Base-by-base conservation (phyloP, 2,329 filamentous ascomycete genomes). In the Teratosphaeria zuluensis region DNA sequence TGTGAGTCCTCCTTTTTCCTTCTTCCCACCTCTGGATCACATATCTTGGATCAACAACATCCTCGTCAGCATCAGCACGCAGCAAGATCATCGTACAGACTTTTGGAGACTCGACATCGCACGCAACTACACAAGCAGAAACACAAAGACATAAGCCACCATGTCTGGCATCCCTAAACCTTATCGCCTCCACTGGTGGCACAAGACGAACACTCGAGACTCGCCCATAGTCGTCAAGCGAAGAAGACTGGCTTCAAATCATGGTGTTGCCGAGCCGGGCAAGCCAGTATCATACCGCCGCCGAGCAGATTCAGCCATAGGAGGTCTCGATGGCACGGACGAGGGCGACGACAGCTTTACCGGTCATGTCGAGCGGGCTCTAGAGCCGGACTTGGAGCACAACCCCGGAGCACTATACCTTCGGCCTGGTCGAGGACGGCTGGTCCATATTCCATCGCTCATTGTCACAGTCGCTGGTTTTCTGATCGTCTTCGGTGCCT, bases 401-500 rank as follows among this genome's bases (percentile, higher is more conserved):
- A 48, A 21, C n/a, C 42, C 42, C 16, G 19, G 19, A 38, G 42
- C 11, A 21, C 42, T 35, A 12, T 19, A 33, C 24, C 28, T 28
- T 31, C 2, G 24, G 24, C 12, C 53, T 21, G 28, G 28, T 6
- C 12, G 30, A 54, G 24, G 53, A 33, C 48, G 9, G 16, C n/a
- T 48, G 16, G 16, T 48, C 42, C n/a, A 48, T n/a, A 48, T 48
- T 21, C 42, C 42, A 24, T n/a, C 35, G 4, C 53, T 61, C 52
- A 59, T 66, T 51, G 24, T 58, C 51, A 51, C 63, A 9, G 16
- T 64, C 46, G 63, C 65, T 32, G 52, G 62, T 21, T 58, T 68
- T 55, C 42, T 67, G 53, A 54, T 69, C 55, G 64, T 65, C 48
- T 65, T 67, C 54, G 65, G 68, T n/a, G 32, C 59, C 4, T 46